Conservation (phyloP, 2,329 filamentous ascomycete species). For the Daldinia sp. region DNA sequence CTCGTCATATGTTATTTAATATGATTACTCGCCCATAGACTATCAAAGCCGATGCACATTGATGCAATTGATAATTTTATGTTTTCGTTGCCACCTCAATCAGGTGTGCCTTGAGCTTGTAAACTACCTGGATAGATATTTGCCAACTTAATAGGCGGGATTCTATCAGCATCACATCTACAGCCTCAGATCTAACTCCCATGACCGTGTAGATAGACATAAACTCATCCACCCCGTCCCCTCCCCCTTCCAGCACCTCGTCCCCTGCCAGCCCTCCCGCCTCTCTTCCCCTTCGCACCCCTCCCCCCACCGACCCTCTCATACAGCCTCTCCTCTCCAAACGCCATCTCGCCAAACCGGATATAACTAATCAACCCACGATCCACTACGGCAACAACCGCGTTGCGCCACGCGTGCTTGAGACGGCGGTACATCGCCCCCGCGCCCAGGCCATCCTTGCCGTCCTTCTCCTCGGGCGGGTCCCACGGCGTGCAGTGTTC, state of each 20-base stretch:
- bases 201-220: constrained; percentile 10
- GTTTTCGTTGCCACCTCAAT: too few species aligned
- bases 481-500: constrained; percentile 73
- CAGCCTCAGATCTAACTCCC: background rate
- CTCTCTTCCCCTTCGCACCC: constrained; percentile 39
- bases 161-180: background rate
- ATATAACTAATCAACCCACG: constrained; percentile 90
- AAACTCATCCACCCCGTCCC: constrained; percentile 29
- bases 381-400: constrained; percentile 88
- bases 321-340: constrained; percentile 77
- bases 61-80: background rate
- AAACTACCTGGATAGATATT: background rate
- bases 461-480: constrained; percentile 60
- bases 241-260: constrained; percentile 33
- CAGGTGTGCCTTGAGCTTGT: background rate
- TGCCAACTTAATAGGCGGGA: background rate
- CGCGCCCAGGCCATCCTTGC: constrained; percentile 53
- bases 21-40: background rate
- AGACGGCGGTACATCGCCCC: constrained; percentile 74
- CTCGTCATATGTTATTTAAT: background rate
- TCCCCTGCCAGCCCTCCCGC: constrained; percentile 37
- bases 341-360: constrained; percentile 79
- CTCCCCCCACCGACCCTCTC: constrained; percentile 59
- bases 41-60: too few species aligned
- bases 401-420: constrained; percentile 84